phyloP scores from a whole-genome alignment of 306 rosid species.

The Mucuna pruriens region DNA sequence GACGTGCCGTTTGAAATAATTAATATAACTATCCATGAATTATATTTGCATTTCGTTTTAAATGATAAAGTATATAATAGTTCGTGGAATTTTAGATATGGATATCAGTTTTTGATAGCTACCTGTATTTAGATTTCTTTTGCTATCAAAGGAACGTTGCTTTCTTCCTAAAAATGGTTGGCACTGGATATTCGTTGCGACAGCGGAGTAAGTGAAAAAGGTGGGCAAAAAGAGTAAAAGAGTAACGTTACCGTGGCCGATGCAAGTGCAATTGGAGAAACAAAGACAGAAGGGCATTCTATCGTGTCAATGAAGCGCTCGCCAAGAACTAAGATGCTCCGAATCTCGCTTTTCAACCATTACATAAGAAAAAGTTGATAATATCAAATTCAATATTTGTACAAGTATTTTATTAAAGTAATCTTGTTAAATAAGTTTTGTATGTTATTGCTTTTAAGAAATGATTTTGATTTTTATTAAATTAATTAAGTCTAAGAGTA shows the following conservation, averaged over 20 bases:
- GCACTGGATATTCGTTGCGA: not conserved
- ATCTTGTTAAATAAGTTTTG: not conserved
- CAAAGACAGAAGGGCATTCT: not conserved
- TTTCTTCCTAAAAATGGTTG: not conserved
- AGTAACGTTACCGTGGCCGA: not conserved
- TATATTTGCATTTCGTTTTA: not conserved
- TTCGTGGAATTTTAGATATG: not conserved
- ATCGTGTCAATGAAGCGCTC: not conserved
- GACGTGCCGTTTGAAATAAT: not conserved
- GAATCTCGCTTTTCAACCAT: not conserved
- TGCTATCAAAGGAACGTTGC: not conserved
- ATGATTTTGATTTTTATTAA: not conserved
- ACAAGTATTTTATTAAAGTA: not conserved
- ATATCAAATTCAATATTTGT: not conserved
- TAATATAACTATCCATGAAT: not conserved
- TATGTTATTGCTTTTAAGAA: too few relatives aligned
- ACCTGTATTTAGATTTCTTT: not conserved
- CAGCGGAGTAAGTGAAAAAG: not conserved
- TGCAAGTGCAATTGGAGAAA: not conserved
- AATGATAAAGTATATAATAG: not conserved
- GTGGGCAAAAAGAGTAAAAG: not conserved
- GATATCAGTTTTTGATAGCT: not conserved
- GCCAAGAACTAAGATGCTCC: not conserved
- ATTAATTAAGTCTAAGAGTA: not conserved
- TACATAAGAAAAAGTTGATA: not conserved